phyloP scores from a whole-genome alignment of 129 eudicot species.

The Flaveria bidentis region DNA sequence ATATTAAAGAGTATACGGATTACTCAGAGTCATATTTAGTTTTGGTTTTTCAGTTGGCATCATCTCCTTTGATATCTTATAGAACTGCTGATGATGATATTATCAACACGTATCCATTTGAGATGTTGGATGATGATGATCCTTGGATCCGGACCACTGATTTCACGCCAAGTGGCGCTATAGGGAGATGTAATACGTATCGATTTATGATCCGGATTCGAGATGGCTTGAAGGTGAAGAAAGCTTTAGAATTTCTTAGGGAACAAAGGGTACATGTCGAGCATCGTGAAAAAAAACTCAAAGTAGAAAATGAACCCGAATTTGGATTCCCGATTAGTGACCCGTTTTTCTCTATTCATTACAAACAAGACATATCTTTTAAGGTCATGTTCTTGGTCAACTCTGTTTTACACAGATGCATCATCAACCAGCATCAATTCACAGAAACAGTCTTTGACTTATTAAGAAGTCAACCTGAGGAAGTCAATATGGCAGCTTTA shows the following conservation, averaged over 20 bases:
- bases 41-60: conserved; percentile 14
- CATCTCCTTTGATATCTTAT: conserved; percentile 16
- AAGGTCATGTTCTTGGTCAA: conserved; percentile 19
- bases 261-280: conserved; percentile 17
- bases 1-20: conserved; percentile 8
- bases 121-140: conserved; percentile 22
- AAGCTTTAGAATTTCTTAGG: conserved; percentile 16
- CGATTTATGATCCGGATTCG: conserved; percentile 14
- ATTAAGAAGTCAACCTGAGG: background rate
- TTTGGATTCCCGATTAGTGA: conserved; percentile 4
- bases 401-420: conserved; percentile 17
- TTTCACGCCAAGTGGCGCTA: conserved; percentile 16
- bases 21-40: background rate
- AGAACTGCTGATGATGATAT: conserved; percentile 24
- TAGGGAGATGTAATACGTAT: conserved; percentile 19
- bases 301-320: conserved; percentile 10
- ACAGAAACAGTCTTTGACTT: conserved; percentile 12
- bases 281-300: background rate
- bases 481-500: conserved; percentile 16
- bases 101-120: conserved; percentile 18
- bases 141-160: conserved; percentile 23
- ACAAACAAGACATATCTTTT: conserved; percentile 9
- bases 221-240: conserved; percentile 3
- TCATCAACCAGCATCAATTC: conserved; percentile 20
- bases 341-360: conserved; percentile 16